phyloP scores from a whole-genome alignment of 768 basidiomycete species.

The Auricularia heimuer region DNA sequence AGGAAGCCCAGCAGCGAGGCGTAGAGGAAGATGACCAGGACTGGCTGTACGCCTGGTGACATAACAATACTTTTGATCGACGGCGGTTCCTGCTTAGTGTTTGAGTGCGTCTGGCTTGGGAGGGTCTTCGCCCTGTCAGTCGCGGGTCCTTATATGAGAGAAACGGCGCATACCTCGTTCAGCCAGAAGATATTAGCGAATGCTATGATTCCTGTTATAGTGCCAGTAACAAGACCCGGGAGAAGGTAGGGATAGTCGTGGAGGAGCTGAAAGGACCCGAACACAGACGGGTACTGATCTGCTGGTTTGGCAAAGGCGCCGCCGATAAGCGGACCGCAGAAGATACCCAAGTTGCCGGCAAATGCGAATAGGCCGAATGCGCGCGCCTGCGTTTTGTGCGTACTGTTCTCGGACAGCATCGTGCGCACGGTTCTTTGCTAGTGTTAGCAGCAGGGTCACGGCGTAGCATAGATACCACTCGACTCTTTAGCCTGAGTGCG shows the following conservation, averaged over 20 bases:
- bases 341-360: constrained; percentile 8
- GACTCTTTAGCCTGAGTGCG: too few species aligned
- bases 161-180: constrained; percentile 6
- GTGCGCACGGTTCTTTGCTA: constrained; percentile 6
- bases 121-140: background rate
- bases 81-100: background rate
- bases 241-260: constrained; percentile 11
- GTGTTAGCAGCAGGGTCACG: background rate
- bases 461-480: too few species aligned
- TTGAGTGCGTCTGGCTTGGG: background rate
- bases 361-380: constrained; percentile 11
- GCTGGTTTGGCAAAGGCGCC: constrained; percentile 10
- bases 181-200: constrained; percentile 9
- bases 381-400: constrained; percentile 9
- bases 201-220: constrained; percentile 4
- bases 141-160: background rate
- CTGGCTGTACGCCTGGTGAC: constrained; percentile 2
- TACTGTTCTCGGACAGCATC: constrained; percentile 11
- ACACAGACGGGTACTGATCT: constrained; percentile 5
- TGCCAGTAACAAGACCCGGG: constrained; percentile 9
- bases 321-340: constrained; percentile 7
- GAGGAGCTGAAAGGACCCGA: constrained; percentile 6
- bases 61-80: constrained; percentile 1
- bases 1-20: constrained; percentile 2
- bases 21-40: constrained; percentile 5